Percentiles rank a stretch among this genome's conserved stretches.
Evolutionary conservation across 768 basidiomycete species (phyloP).

Genomic region (Rhodocollybia butyracea): DNA sequence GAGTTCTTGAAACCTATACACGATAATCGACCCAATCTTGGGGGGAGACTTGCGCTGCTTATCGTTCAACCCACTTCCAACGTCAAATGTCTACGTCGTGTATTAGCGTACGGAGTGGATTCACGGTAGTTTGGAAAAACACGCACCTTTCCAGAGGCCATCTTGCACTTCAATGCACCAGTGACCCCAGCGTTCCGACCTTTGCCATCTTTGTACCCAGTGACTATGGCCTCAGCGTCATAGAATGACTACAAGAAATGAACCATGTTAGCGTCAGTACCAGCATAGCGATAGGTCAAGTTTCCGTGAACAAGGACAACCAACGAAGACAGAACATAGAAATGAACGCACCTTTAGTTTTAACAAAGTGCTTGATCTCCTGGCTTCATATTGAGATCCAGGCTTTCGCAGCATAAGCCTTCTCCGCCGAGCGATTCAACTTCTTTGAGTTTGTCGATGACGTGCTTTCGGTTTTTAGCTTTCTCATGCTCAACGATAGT

Average conservation of each 20-base stretch:
- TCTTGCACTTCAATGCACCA: conserved; percentile 52
- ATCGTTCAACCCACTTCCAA: conserved; percentile 53
- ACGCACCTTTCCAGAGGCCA: conserved; percentile 56
- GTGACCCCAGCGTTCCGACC: conserved; percentile 46
- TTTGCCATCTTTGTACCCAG: conserved; percentile 53
- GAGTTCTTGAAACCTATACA: conserved; percentile 59
- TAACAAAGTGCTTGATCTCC: conserved; percentile 43
- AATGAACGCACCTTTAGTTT: conserved; percentile 49
- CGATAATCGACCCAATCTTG: conserved; percentile 50
- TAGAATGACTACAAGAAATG: conserved; percentile 42
- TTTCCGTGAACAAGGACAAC: background rate
- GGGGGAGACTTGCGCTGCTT: conserved; percentile 54
- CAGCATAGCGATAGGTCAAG: background rate
- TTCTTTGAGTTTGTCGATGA: conserved; percentile 51
- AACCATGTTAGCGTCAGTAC: background rate
- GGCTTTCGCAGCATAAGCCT: conserved; percentile 57
- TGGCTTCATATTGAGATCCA: conserved; percentile 49
- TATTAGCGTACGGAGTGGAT: background rate
- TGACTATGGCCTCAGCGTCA: conserved; percentile 58
- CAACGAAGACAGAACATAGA: background rate
- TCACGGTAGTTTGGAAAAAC: background rate
- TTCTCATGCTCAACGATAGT: conserved; percentile 45
- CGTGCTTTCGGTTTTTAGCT: conserved; percentile 45
- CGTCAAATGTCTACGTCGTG: conserved; percentile 44
- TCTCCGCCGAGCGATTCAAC: conserved; percentile 54